Evolutionary conservation across 768 basidiomycete species (phyloP), one percentile per base, ranked within the genome.

Genomic region (Mycena latifolia): DNA sequence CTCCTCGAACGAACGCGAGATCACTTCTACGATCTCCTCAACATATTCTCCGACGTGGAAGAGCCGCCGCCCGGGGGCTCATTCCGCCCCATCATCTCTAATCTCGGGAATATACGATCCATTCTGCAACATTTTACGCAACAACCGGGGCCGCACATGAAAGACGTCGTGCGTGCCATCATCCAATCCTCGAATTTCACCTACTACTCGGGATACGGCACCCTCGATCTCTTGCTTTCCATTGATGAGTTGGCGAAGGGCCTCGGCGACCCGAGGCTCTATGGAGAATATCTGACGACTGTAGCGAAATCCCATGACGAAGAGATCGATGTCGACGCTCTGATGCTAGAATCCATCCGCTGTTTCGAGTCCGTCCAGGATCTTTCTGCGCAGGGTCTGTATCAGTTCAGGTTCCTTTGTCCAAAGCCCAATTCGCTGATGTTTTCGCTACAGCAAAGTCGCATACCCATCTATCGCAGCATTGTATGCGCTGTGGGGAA

Each of bases 351-450:
- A 37, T 53, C 52, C 2, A 31, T 53, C 7, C 31, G 31, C 3
- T 33, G 52, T 5, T 53, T 37, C 12, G 52, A 53, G 22, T 33
- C 52, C 20, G 31, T 53, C 5, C n/a, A 35, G 31, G 52, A 53
- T 53, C 31, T 53, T 24, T 53, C 52, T 7, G 52, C 33, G 33
- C 52, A 53, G 24, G 52, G 52, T 51, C n/a, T n/a, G n/a, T n/a
- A n/a, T n/a, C n/a, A n/a, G n/a, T n/a, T n/a, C n/a, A n/a, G n/a
- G n/a, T n/a, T n/a, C n/a, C n/a, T n/a, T n/a, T n/a, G n/a, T n/a
- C n/a, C n/a, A n/a, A n/a, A n/a, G n/a, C n/a, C n/a, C n/a, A n/a
- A n/a, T n/a, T n/a, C n/a, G n/a, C n/a, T n/a, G n/a, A n/a, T n/a
- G n/a, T n/a, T n/a, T n/a, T 11, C 3, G 33, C 3, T 53, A 22